Percentiles rank a stretch among this genome's conserved stretches.
phyloP scores from a whole-genome alignment of 2,329 filamentous ascomycete genomes.

The Leptographium lundbergii region DNA sequence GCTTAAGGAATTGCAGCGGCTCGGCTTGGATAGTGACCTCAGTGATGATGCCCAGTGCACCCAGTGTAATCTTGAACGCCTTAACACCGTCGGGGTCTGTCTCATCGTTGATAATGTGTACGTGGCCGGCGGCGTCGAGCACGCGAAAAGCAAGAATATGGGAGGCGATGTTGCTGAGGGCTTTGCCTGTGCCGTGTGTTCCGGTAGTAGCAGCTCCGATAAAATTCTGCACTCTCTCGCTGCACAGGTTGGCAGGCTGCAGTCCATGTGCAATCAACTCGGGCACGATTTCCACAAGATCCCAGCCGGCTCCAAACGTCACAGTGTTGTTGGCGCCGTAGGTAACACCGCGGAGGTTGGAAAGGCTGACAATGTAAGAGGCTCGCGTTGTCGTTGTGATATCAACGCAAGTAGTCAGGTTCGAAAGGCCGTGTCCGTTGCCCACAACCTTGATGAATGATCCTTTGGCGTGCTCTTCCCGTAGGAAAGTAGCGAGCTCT shows the following conservation, averaged over 20 bases:
- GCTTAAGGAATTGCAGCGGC: background rate
- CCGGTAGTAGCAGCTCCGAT: background rate
- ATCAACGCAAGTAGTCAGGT: background rate
- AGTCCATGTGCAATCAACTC: background rate
- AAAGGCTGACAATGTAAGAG: background rate
- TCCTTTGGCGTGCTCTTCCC: background rate
- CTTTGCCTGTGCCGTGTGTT: background rate
- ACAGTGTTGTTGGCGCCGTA: background rate
- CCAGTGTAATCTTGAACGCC: background rate
- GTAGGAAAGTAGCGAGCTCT: background rate
- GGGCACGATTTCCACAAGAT: background rate
- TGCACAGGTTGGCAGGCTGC: background rate
- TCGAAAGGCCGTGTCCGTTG: background rate
- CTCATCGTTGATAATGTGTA: background rate
- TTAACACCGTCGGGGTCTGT: background rate
- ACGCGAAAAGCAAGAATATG: background rate
- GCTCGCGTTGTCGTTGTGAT: background rate
- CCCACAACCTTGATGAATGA: background rate
- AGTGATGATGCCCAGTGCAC: background rate
- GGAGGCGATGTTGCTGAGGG: background rate
- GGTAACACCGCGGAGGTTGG: background rate
- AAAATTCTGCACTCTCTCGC: slow-evolving; percentile 1
- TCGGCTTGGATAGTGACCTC: background rate
- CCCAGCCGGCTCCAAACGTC: background rate
- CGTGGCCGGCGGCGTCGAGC: background rate